Evolutionary conservation across 2,329 filamentous ascomycete genomes (phyloP), one percentile per base, ranked within the genome.

Genomic region (Annulohypoxylon truncatum): DNA sequence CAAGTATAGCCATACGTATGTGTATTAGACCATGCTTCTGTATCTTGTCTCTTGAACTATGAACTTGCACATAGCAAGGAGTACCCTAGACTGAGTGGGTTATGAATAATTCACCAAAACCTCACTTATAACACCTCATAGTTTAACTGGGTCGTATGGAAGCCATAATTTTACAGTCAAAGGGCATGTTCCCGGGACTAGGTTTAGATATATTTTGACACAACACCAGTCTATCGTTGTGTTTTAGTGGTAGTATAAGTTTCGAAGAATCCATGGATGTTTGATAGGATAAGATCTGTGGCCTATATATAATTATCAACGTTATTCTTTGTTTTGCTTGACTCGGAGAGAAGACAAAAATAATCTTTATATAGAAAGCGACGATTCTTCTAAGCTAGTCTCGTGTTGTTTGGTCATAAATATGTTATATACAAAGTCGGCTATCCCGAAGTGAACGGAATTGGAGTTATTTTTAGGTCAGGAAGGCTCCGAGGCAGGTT

Each of bases 391-490:
- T 44, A 9, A 10, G 35, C 35, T 44, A 54, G 35, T 54, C 52
- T 44, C 15, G 22, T 44, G 24, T 54, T 54, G 15, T 35, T 31
- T 54, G 28, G 15, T 38, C 15, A 29, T 31, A 8, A 22, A 29
- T 20, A 35, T 15, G 18, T 47, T 57, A 56, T 35, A n/a, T n/a
- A 53, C 40, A 20, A 33, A 24, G 53, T 58, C 63, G 63, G 63
- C 47, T 22, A 33, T 35, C 22, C 63, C 58, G 63, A 62, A 10
- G 53, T 20, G 31, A 55, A 40, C 12, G 33, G 48, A 46, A 50
- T 53, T 53, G 46, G 42, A 35, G 51, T 55, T 66, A 59, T 63
- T 66, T 66, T 63, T 63, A 59, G 58, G 8, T 10, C n/a, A 38
- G 33, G 33, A 4, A 35, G 33, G 33, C 33, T 35, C 33, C 33